phyloP scores from a whole-genome alignment of 2,329 filamentous ascomycete species.

The Pyrenochaeta sp. region DNA sequence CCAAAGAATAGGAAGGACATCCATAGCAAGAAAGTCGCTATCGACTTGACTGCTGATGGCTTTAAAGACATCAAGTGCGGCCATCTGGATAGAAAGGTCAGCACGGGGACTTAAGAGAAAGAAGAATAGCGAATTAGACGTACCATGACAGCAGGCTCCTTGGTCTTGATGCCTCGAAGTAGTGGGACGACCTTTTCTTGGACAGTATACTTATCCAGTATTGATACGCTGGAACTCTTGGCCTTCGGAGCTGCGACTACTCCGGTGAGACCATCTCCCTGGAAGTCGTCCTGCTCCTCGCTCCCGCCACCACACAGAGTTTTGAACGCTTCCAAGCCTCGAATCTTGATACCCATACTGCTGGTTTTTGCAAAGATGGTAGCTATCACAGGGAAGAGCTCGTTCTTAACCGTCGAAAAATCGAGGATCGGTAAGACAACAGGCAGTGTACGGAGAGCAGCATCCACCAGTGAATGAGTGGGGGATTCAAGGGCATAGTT shows the following conservation, averaged over 20 bases:
- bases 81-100: constrained; percentile 63
- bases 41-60: constrained; percentile 86
- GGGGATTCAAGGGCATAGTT: constrained; percentile 84
- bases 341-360: constrained; percentile 92
- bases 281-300: constrained; percentile 41
- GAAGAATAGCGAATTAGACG: constrained; percentile 12
- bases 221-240: constrained; percentile 73
- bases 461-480: constrained; percentile 88
- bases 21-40: constrained; percentile 89
- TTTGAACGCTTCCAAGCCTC: constrained; percentile 87
- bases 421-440: constrained; percentile 87
- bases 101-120: background rate
- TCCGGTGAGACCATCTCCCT: constrained; percentile 78
- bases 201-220: constrained; percentile 96
- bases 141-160: constrained; percentile 93
- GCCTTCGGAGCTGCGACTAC: constrained; percentile 64
- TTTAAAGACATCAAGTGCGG: constrained; percentile 81
- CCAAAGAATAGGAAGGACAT: constrained; percentile 91
- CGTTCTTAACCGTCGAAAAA: constrained; percentile 96
- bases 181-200: constrained; percentile 96
- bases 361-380: constrained; percentile 91
- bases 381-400: constrained; percentile 92
- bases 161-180: constrained; percentile 93
- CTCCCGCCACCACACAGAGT: constrained; percentile 81
- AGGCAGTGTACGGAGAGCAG: constrained; percentile 79